Evolutionary conservation across 352 stramenopile species (phyloP), one percentile per base, ranked within the genome.

Genomic region (Globisporangium splendens): DNA sequence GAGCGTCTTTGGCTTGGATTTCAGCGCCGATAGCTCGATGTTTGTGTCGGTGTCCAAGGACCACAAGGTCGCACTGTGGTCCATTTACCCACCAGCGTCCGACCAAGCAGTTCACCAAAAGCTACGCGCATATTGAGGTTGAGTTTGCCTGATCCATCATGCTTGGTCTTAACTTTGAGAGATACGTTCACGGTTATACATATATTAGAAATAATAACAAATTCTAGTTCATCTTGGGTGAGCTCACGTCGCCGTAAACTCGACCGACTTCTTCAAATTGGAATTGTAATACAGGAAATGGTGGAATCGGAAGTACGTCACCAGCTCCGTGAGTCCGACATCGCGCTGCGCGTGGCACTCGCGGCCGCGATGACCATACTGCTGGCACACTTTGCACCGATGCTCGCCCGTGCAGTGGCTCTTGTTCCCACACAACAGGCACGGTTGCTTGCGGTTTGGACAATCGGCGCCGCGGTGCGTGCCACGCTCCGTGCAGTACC

Each of bases 211-310:
- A 35, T 35, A 6, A 41, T 22, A 11, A 47, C 21, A 18, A 44
- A 8, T 47, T 61, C 46, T 49, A 48, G 21, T n/a, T 50, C 39
- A 35, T 35, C 28, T 35, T 35, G 7, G 7, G 28, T 35, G 28
- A 35, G 28, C 7, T 33, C 48, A 62, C 13, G 42, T 66, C 18
- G 78, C 76, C 8, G 82, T 85, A 56, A 93, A 93, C 59, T 94
- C 83, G 64, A 93, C 85, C 43, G 84, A 91, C 59, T 88, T 88
- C 55, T 93, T 93, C 53, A 95, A 70, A 57, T 95, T 95, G 38
- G 77, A 76, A 66, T 92, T 93, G 78, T 95, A 95, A 62, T 95
- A 95, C 17, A 95, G 68, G 62, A 92, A 95, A 57, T 93, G 77
- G 46, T 95, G 85, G 63, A 88, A 95, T 18, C 83, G 85, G 62